Conservation (phyloP, 1,284 basidiomycete species). For the Sparassis latifolia region DNA sequence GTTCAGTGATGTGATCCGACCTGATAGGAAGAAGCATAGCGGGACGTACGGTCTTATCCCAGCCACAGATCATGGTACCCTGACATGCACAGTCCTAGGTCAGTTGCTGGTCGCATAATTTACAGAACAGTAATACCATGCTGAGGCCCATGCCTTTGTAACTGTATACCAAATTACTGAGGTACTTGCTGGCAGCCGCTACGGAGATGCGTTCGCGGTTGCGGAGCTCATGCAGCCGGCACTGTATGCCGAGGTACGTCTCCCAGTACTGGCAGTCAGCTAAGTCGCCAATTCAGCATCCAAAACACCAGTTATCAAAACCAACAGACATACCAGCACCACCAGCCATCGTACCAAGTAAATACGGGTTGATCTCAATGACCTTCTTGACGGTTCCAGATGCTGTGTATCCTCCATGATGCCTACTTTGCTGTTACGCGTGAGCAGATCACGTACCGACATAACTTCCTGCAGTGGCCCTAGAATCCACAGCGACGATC, state of each 20-base stretch:
- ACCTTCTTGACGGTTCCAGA: constrained; percentile 98
- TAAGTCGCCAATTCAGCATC: constrained; percentile 22
- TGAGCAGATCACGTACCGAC: constrained; percentile 58
- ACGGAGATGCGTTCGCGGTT: constrained; percentile 98
- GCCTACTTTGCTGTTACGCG: neutral
- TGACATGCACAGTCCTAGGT: constrained; percentile 22
- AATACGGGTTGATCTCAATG: constrained; percentile 98
- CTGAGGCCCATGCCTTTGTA: constrained; percentile 99
- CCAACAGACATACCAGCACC: constrained; percentile 69
- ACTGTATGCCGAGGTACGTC: constrained; percentile 98
- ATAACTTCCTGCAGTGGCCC: constrained; percentile 96
- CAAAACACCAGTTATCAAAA: neutral
- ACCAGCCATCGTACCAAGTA: constrained; percentile 98
- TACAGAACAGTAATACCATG: constrained; percentile 55
- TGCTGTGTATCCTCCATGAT: constrained; percentile 39
- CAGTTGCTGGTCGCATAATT: constrained; percentile 11
- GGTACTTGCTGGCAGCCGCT: constrained; percentile 95
- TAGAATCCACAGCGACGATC: constrained; percentile 95
- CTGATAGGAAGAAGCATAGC: neutral
- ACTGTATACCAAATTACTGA: constrained; percentile 94
- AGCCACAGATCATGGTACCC: constrained; percentile 99
- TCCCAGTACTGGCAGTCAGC: constrained; percentile 97
- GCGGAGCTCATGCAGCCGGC: constrained; percentile 93
- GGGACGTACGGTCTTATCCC: constrained; percentile 90
- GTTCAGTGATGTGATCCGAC: neutral